Evolutionary conservation across 2,329 filamentous ascomycete genomes (phyloP).

Genomic region (Pseudogymnoascus sp.): DNA sequence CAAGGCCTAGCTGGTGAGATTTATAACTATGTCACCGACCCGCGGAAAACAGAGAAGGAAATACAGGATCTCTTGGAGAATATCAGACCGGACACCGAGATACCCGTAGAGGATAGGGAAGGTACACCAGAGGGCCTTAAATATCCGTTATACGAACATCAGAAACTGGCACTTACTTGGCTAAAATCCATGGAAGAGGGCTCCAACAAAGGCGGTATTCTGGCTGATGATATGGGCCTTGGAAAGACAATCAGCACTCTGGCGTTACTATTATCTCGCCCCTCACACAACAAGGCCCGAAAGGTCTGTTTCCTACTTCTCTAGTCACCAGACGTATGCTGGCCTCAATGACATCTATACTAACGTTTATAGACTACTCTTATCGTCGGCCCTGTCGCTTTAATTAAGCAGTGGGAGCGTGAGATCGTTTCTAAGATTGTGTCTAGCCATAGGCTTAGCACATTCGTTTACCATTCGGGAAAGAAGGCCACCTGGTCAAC

Average conservation of each 20-base stretch:
- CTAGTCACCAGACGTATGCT: neutral
- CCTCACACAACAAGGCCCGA: neutral
- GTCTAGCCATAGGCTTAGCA: constrained; percentile 47
- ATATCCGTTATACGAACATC: constrained; percentile 68
- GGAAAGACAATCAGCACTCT: constrained; percentile 80
- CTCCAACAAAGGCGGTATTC: constrained; percentile 63
- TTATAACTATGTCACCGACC: constrained; percentile 29
- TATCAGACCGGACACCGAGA: constrained; percentile 63
- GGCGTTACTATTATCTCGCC: constrained; percentile 43
- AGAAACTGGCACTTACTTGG: constrained; percentile 71
- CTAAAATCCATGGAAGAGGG: constrained; percentile 66
- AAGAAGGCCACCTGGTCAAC: constrained; percentile 52
- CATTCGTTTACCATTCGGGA: constrained; percentile 61
- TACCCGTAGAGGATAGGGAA: constrained; percentile 53
- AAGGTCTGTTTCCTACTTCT: constrained; percentile 12
- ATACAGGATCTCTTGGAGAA: constrained; percentile 63
- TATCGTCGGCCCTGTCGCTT: constrained; percentile 70
- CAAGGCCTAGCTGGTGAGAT: constrained; percentile 4
- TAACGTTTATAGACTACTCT: constrained; percentile 60
- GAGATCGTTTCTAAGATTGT: constrained; percentile 68
- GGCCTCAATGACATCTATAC: constrained; percentile 7
- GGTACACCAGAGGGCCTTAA: constrained; percentile 62
- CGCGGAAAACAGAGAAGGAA: constrained; percentile 51
- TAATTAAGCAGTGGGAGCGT: constrained; percentile 76
- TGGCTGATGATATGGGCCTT: constrained; percentile 76